These are phyloP conservation scores for Neurospora discreta DNA, from an alignment of 495 filamentous ascomycete genomes.

Conservation along the genomic window DNA sequence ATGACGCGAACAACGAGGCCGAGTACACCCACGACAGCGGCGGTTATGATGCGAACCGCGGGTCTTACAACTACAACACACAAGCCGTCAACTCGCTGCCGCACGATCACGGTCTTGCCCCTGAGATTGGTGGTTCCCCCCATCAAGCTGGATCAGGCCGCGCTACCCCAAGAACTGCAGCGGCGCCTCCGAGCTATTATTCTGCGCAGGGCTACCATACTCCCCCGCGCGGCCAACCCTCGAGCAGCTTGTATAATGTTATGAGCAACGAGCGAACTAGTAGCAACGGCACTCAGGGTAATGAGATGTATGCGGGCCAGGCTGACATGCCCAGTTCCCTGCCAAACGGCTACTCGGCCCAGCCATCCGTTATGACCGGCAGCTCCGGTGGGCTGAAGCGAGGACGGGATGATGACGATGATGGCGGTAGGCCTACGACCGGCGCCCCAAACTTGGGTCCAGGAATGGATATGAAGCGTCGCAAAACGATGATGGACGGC, in stretches of 20 bases:
- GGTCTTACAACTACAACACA: conserved; percentile 64
- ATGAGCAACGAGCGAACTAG: conserved; percentile 74
- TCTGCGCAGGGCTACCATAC: conserved; percentile 59
- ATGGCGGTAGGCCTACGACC: conserved; percentile 61
- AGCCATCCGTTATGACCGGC: conserved; percentile 57
- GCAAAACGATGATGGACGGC: conserved; percentile 60
- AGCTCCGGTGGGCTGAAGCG: conserved; percentile 61
- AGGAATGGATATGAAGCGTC: conserved; percentile 59
- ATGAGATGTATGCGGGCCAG: conserved; percentile 60
- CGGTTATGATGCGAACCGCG: conserved; percentile 56
- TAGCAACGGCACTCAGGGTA: conserved; percentile 49
- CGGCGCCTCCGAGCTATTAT: conserved; percentile 63
- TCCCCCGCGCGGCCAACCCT: conserved; percentile 61
- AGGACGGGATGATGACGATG: conserved; percentile 65
- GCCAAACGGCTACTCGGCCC: conserved; percentile 44
- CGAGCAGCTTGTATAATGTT: conserved; percentile 80
- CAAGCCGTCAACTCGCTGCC: conserved; percentile 51
- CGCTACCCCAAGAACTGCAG: conserved; percentile 71
- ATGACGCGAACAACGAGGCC: conserved; percentile 62
- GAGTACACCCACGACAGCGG: conserved; percentile 73
- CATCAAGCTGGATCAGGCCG: conserved; percentile 78
- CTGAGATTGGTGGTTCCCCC: conserved; percentile 83
- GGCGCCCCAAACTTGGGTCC: conserved; percentile 38
- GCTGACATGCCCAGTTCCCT: conserved; percentile 47
- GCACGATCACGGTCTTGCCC: conserved; percentile 65